phyloP scores from a whole-genome alignment of 2,329 filamentous ascomycete species.

The Tympanopsis confertula region DNA sequence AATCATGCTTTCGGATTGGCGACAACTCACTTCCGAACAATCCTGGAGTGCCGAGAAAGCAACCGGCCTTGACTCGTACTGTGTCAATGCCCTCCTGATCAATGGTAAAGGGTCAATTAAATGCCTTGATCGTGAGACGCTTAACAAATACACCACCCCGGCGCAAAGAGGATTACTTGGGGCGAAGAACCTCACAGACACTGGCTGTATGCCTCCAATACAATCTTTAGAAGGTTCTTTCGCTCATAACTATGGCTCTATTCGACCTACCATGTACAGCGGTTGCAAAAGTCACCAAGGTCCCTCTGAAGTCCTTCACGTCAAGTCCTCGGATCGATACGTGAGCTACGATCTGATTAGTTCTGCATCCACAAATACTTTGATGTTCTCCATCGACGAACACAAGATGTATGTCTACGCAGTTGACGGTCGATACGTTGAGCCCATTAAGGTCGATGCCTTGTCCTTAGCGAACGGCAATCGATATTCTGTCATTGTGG shows the following conservation, averaged over 20 bases:
- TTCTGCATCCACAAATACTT: not conserved
- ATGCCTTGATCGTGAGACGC: constrained; percentile 5
- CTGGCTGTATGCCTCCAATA: not conserved
- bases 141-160: not conserved
- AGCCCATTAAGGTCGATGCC: constrained; percentile 17
- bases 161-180: not conserved
- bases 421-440: constrained; percentile 20
- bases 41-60: constrained; percentile 2
- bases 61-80: constrained; percentile 7
- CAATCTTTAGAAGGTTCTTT: not conserved
- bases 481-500: constrained; percentile 19
- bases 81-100: constrained; percentile 8
- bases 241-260: not conserved
- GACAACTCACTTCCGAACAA: constrained; percentile 7
- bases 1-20: constrained; percentile 9
- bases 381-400: constrained; percentile 15
- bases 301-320: not conserved
- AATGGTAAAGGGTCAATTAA: constrained; percentile 10
- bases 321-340: not conserved
- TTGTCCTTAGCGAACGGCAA: constrained; percentile 20
- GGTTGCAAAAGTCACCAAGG: not conserved
- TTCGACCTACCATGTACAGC: not conserved
- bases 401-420: constrained; percentile 19
- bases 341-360: not conserved
- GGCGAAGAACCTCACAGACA: not conserved